Evolutionary conservation across 768 basidiomycete genomes (phyloP).

Genomic region (Clathrus columnatus): DNA sequence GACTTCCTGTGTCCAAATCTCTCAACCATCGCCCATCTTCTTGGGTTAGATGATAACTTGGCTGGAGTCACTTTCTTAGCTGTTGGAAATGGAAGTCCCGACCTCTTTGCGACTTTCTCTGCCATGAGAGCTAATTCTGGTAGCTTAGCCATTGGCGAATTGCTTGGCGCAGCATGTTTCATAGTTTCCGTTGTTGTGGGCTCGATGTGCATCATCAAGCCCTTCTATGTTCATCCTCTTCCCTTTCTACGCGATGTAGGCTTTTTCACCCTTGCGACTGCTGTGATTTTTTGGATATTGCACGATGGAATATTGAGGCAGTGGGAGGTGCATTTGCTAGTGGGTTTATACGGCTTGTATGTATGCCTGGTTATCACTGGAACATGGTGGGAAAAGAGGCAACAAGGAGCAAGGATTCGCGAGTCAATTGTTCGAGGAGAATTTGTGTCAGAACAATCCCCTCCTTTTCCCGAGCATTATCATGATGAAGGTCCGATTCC

Average conservation of each 20-base stretch:
- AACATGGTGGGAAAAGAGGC: conserved; percentile 64
- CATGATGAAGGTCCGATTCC: conserved; percentile 48
- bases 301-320: conserved; percentile 62
- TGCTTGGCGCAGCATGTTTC: conserved; percentile 92
- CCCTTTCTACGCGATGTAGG: conserved; percentile 91
- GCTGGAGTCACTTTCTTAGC: conserved; percentile 93
- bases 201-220: conserved; percentile 95
- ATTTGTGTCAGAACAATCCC: conserved; percentile 40
- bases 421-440: conserved; percentile 52
- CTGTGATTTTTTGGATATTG: conserved; percentile 67
- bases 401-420: conserved; percentile 34
- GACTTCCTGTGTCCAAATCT: conserved; percentile 98
- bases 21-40: conserved; percentile 73
- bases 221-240: conserved; percentile 72
- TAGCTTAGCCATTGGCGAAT: conserved; percentile 86
- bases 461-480: conserved; percentile 39
- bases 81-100: conserved; percentile 95
- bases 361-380: conserved; percentile 66
- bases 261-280: conserved; percentile 83
- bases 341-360: conserved; percentile 70
- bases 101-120: conserved; percentile 92
- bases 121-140: conserved; percentile 83
- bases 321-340: conserved; percentile 67
- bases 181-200: conserved; percentile 95
- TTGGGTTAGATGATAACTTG: conserved; percentile 86